Evolutionary conservation across 345 rosid species (phyloP).

Genomic region (Populus davidiana): DNA sequence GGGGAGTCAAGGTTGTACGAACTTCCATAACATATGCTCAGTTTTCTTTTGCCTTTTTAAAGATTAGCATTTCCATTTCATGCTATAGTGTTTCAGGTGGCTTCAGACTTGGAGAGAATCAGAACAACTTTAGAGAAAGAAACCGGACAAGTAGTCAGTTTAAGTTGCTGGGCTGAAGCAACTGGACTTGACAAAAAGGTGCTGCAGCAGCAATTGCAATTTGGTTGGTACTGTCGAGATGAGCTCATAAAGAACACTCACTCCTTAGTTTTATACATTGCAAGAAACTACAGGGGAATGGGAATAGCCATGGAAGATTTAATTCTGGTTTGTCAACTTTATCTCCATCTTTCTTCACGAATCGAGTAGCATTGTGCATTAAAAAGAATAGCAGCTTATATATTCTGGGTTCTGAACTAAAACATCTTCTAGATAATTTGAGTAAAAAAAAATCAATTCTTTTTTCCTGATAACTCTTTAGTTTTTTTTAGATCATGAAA

Average conservation of each 20-base stretch:
- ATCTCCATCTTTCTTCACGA: neutral
- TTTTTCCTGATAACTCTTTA: neutral
- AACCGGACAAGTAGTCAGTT: slow-evolving; percentile 51
- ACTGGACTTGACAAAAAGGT: slow-evolving; percentile 59
- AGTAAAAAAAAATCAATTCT: neutral
- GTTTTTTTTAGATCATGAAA: neutral
- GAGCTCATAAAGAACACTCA: slow-evolving; percentile 63
- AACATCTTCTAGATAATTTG: neutral
- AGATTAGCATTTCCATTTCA: slow-evolving; percentile 21
- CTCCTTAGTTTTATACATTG: slow-evolving; percentile 61
- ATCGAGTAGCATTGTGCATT: too few relatives aligned
- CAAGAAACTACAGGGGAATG: slow-evolving; percentile 70
- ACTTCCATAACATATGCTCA: slow-evolving; percentile 8
- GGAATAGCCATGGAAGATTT: slow-evolving; percentile 67
- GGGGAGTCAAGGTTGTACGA: slow-evolving; percentile 66
- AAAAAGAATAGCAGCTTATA: neutral
- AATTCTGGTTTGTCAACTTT: slow-evolving; percentile 51
- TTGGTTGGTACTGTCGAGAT: slow-evolving; percentile 80
- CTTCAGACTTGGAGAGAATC: slow-evolving; percentile 63
- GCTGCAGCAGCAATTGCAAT: slow-evolving; percentile 52
- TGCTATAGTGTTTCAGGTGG: slow-evolving; percentile 40
- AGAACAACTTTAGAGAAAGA: slow-evolving; percentile 55
- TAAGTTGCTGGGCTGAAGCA: slow-evolving; percentile 84
- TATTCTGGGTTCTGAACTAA: neutral
- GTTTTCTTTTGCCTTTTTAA: slow-evolving; percentile 12